Evolutionary conservation across 1,284 basidiomycete species (phyloP), one percentile per base, ranked within the genome.

Genomic region (Cutaneotrichosporon sp.): DNA sequence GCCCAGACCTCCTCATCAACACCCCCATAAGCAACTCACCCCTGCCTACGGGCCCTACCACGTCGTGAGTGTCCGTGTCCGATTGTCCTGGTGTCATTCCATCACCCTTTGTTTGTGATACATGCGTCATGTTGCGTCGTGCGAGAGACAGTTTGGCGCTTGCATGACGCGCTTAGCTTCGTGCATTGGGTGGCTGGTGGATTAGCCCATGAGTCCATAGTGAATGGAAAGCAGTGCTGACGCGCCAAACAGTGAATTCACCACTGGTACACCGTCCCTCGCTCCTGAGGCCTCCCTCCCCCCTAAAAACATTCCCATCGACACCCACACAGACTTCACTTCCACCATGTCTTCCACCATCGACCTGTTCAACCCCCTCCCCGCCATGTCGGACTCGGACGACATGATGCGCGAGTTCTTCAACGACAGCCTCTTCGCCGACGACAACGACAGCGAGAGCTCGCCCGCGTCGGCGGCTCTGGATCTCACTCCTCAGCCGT

Each of bases 351-450:
- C 60, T 58, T 62, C 38, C 56, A 61, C 34, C 59, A 66, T 43
- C 49, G 60, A 42, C 60, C 63, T 38, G 51, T 57, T 43, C 58
- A 59, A 27, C 24, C 34, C 58, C 45, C 47, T 33, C 29, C 64
- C 53, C 59, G 70, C 22, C 16, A 3, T 18, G 8, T 16, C 4
- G 16, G 70, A 72, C 60, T 72, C 69, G 70, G n/a, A n/a, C n/a
- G n/a, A n/a, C n/a, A n/a, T n/a, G n/a, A n/a, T n/a, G n/a, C 67
- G 69, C 55, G 64, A 70, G 63, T 72, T 69, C 65, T 60, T 72
- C 34, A 64, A 70, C 29, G 70, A 69, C 58, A 25, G 4, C 33
- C 9, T 11, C 4, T 47, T 47, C 27, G 49, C 49, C 27, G 16
- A 29, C n/a, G 55, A 58, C 45, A 43, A 57, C 36, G 56, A 58